A percentile compares a stretch with the other conserved stretches of the same genome.
These are phyloP conservation scores for Boletus vinaceobasis DNA, from an alignment of 768 basidiomycete genomes.

Conservation along the genomic window DNA sequence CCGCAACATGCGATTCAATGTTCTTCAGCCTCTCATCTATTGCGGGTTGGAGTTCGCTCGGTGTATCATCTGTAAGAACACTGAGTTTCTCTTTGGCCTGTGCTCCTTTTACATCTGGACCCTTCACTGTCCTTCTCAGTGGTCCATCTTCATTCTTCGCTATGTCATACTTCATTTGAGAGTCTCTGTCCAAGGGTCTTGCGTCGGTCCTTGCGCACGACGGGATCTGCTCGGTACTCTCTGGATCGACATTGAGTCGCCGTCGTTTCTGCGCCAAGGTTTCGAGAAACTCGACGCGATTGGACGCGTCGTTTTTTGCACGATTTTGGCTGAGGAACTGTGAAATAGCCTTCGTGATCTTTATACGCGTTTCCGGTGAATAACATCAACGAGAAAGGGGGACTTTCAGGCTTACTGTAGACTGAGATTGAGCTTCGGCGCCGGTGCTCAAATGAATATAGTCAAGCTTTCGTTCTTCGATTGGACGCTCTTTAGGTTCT, in stretches of 20 bases:
- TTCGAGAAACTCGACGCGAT: slow-evolving; percentile 69
- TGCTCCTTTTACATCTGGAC: slow-evolving; percentile 9
- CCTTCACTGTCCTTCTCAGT: slow-evolving; percentile 55
- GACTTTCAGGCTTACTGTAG: slow-evolving; percentile 47
- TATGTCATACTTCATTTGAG: slow-evolving; percentile 85
- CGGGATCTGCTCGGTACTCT: slow-evolving; percentile 31
- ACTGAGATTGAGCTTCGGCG: slow-evolving; percentile 48
- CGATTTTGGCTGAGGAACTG: slow-evolving; percentile 67
- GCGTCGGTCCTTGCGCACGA: slow-evolving; percentile 78
- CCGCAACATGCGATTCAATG: slow-evolving; percentile 67
- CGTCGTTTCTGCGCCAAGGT: slow-evolving; percentile 54
- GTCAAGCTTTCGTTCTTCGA: slow-evolving; percentile 70
- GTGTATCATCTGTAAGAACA: slow-evolving; percentile 23
- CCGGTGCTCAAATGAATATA: slow-evolving; percentile 53
- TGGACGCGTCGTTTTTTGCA: slow-evolving; percentile 71
- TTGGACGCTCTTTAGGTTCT: slow-evolving; percentile 28
- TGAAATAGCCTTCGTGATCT: slow-evolving; percentile 74
- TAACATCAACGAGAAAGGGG: not conserved
- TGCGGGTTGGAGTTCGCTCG: slow-evolving; percentile 52
- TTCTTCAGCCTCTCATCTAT: slow-evolving; percentile 62
- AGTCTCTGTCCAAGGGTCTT: slow-evolving; percentile 64
- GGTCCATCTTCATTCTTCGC: slow-evolving; percentile 83
- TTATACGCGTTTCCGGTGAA: slow-evolving; percentile 7
- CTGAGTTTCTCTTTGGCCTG: slow-evolving; percentile 9
- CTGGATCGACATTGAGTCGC: slow-evolving; percentile 36